phyloP scores from a whole-genome alignment of 164 flowering plant species.

The Dillenia turbinata region DNA sequence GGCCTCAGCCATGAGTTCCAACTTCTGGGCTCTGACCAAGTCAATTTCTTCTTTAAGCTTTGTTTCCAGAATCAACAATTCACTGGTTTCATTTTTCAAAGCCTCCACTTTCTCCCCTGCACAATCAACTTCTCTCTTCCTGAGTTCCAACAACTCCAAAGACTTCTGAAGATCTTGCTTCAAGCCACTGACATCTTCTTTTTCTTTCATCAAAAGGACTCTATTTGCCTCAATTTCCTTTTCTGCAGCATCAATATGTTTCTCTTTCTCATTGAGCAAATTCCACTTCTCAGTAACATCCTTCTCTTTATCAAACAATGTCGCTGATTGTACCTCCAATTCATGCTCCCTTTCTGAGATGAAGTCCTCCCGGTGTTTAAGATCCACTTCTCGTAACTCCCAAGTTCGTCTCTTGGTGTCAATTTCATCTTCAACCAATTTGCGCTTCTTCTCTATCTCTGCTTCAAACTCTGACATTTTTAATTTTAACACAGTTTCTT shows the following conservation, averaged over 20 bases:
- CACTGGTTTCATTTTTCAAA: constrained; percentile 59
- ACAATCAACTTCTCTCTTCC: constrained; percentile 42
- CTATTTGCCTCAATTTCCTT: constrained; percentile 42
- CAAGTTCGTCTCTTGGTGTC: constrained; percentile 66
- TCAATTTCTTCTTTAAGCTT: constrained; percentile 93
- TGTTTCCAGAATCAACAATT: constrained; percentile 54
- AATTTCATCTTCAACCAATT: constrained; percentile 66
- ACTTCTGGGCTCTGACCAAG: constrained; percentile 59
- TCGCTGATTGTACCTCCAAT: constrained; percentile 41
- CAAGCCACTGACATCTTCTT: constrained; percentile 39
- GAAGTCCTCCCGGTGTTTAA: constrained; percentile 56
- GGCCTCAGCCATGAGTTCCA: constrained; percentile 60
- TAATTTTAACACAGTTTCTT: constrained; percentile 41
- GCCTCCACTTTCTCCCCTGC: constrained; percentile 55
- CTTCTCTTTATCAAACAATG: constrained; percentile 50
- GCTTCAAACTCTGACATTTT: constrained; percentile 59
- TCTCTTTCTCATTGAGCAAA: constrained; percentile 56
- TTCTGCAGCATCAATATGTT: constrained; percentile 35
- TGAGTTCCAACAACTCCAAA: constrained; percentile 41
- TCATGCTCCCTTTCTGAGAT: constrained; percentile 62
- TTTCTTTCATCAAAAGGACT: constrained; percentile 45
- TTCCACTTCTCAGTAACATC: constrained; percentile 41
- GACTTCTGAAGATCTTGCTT: constrained; percentile 46
- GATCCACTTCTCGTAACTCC: constrained; percentile 79
- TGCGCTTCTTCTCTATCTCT: constrained; percentile 51